Conservation (phyloP, 495 filamentous ascomycete genomes). For the Podospora conica region DNA sequence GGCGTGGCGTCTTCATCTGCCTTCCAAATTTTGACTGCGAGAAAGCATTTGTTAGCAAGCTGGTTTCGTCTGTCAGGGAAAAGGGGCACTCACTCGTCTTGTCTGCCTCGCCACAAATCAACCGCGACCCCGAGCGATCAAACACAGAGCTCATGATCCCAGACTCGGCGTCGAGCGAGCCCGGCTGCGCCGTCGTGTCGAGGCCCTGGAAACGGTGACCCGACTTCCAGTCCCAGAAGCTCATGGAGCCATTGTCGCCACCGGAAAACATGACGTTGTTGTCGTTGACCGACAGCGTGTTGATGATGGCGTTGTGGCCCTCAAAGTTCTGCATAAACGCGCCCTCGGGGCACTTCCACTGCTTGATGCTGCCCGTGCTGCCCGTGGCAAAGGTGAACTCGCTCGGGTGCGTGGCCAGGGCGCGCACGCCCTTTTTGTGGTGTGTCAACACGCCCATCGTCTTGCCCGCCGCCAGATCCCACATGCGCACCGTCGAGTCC, state of each 20-base stretch:
- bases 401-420: constrained; percentile 76
- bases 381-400: constrained; percentile 97
- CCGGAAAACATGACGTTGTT: constrained; percentile 94
- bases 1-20: constrained; percentile 83
- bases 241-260: constrained; percentile 92
- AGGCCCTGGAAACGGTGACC: constrained; percentile 82
- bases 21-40: constrained; percentile 87
- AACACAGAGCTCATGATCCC: constrained; percentile 91
- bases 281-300: constrained; percentile 87
- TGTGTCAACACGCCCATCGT: constrained; percentile 94
- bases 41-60: background rate
- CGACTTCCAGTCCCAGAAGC: constrained; percentile 99
- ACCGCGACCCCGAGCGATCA: constrained; percentile 76
- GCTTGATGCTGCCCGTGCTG: constrained; percentile 91
- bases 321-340: constrained; percentile 99
- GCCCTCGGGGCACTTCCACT: constrained; percentile 98
- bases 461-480: constrained; percentile 95
- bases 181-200: constrained; percentile 89
- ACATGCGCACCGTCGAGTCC: constrained; percentile 87
- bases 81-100: constrained; percentile 64
- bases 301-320: constrained; percentile 93
- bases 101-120: constrained; percentile 93
- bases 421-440: constrained; percentile 94
- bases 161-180: constrained; percentile 86
- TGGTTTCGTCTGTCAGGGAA: background rate